Conservation (phyloP, 495 filamentous ascomycete genomes). For the Aspergillus avenaceus region DNA sequence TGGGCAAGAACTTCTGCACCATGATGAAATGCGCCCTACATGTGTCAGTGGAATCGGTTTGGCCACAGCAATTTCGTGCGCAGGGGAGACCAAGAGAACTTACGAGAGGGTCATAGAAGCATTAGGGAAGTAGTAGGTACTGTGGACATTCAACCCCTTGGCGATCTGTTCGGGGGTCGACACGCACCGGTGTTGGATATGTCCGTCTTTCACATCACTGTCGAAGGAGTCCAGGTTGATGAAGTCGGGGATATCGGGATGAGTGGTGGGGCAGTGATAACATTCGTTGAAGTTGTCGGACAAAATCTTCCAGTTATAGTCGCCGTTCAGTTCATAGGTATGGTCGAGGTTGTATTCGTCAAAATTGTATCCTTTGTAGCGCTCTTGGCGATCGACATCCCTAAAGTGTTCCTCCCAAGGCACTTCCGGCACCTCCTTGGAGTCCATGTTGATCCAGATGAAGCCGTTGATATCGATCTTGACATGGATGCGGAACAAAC, state of each 20-base stretch:
- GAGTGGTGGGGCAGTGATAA: slow-evolving; percentile 52
- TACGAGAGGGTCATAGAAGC: slow-evolving; percentile 44
- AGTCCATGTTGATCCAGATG: slow-evolving; percentile 49
- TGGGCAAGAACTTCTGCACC: slow-evolving; percentile 45
- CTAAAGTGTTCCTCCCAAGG: slow-evolving; percentile 45
- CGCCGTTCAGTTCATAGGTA: slow-evolving; percentile 49
- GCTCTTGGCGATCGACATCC: slow-evolving; percentile 38
- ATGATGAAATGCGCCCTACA: slow-evolving; percentile 44
- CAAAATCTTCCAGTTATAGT: slow-evolving; percentile 52
- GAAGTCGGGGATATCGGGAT: slow-evolving; percentile 43
- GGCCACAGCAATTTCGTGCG: too few relatives aligned
- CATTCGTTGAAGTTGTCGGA: slow-evolving; percentile 70
- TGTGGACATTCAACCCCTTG: slow-evolving; percentile 31
- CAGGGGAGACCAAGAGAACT: slow-evolving; percentile 10
- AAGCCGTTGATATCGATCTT: slow-evolving; percentile 51
- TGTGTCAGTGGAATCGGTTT: slow-evolving; percentile 7
- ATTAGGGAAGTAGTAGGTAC: slow-evolving; percentile 44
- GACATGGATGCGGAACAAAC: slow-evolving; percentile 36
- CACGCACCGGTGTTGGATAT: slow-evolving; percentile 41
- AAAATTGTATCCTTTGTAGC: slow-evolving; percentile 55
- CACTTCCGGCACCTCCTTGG: slow-evolving; percentile 33
- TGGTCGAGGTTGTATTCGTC: slow-evolving; percentile 50
- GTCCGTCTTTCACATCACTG: slow-evolving; percentile 35
- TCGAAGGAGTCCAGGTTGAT: slow-evolving; percentile 41
- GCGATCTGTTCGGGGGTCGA: slow-evolving; percentile 35